Base-by-base conservation (phyloP, 139 green algal species). In the Monoraphidium neglectum region DNA sequence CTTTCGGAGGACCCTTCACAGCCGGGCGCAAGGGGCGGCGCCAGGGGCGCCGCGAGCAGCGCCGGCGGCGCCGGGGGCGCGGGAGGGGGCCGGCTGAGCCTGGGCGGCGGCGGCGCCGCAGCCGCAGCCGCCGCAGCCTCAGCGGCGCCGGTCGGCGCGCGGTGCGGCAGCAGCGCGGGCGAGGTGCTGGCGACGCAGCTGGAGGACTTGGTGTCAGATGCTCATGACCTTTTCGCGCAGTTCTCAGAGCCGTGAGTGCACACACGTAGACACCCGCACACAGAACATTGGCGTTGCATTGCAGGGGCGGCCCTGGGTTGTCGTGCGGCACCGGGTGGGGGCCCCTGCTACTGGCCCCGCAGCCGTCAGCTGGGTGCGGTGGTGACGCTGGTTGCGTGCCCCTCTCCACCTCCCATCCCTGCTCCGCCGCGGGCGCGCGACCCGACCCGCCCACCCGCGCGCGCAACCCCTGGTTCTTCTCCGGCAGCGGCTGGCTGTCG, bases 241-340 rank as follows among this genome's bases (percentile, higher is more conserved):
- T 79, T 79, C 23, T 73, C 73, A 12, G 73, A 79, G 4, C 49
- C 61, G 73, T 79, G 51, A 79, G 73, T 37, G 51, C 46, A 36
- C 23, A 49, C 26, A 13, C 47, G 26, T 24, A 3, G 37, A 28
- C 15, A 10, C 15, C 26, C 2, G 67, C 28, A 24, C n/a, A 28
- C 8, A 47, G 16, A 43, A 28, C 30, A 3, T 43, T 23, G 18
- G n/a, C 18, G 62, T 18, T 40, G 12, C n/a, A 13, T 46, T 68
- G 32, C 24, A 8, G 21, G n/a, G 32, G 6, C 35, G 30, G 43
- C 43, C 43, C 43, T 59, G 28, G 16, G 5, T 43, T 0, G 6
- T 59, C n/a, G 26, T 72, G 66, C 24, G 5, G 13, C 13, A 2
- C 32, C 10, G 8, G 18, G 43, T 16, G 49, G 6, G 3, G 26